Evolutionary conservation across 2,329 filamentous ascomycete species (phyloP), one percentile per base, ranked within the genome.

Genomic region (Apiospora marii): DNA sequence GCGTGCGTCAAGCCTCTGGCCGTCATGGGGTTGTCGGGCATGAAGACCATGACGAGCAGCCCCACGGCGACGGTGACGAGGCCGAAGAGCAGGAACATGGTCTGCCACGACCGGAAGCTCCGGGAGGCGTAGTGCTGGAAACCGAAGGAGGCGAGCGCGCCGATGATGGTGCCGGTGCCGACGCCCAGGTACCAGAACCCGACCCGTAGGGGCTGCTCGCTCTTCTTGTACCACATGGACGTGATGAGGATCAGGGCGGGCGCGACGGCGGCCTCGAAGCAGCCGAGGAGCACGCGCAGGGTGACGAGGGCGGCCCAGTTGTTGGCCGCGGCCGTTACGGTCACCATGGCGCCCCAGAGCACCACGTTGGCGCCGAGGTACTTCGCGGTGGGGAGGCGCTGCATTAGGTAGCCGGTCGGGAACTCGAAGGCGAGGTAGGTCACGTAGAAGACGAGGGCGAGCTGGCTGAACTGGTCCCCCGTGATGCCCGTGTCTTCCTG

Each of bases 101-200:
- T 88, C 75, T 88, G 86, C 87, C 87, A 89, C 64, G 84, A 81
- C 34, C 80, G 81, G 69, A 88, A 80, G 1, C 80, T 72, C 41
- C 79, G 76, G 0, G 49, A 24, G 16, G 80, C 75, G 75, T 87
- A 87, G 73, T 88, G 86, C 48, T 86, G 85, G 68, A 89, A 82
- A 4, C 86, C 79, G n/a, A 79, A 81, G 69, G 84, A 85, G 0
- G 81, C 81, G 68, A 83, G 74, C 1, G 83, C 82, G 0, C 81
- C 83, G 64, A 85, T 82, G 71, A 84, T 84, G 71, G 83, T 83
- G 22, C 83, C 86, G 6, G 81, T 77, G 70, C 79, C 78, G 49
- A 76, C 77, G 0, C 88, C 89, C 3, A 87, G 84, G 76, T 91
- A 92, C 89, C 90, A 92, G 68, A 88, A 75, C 5, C 88, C 87